Base-by-base conservation (phyloP, 176 grass and related monocot genomes). In the Ensete glaucum region DNA sequence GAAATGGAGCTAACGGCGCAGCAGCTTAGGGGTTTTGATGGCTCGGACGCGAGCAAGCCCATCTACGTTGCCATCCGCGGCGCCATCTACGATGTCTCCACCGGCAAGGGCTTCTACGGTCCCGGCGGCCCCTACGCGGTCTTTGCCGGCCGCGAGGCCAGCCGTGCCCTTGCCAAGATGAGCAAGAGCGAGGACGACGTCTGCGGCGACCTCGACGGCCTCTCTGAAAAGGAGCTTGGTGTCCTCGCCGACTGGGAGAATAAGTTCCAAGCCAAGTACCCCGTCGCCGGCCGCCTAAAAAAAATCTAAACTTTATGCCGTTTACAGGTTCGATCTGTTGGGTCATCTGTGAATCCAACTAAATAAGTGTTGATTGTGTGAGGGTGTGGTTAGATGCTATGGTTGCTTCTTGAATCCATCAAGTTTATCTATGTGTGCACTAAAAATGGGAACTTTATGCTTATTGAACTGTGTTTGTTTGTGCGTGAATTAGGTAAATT, bases 181-280 rank as follows among this genome's bases (percentile, higher is more conserved):
- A 91, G 87, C 83, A 98, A 93, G 86, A 83, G 87, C 26, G 86
- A 73, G 20, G 75, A 29, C 54, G 90, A 93, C 60, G 62, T 89
- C 88, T 86, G 78, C 16, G 87, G 88, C 2, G 78, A 98, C 83
- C 84, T 98, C 71, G 60, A 64, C 2, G 94, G 78, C 23, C 88
- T 98, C 84, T 75, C 84, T 62, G 86, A 98, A 4, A 93, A 98
- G 83, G 94, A 98, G 80, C 82, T 84, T 48, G 88, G 80, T 29
- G 88, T 92, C 57, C 90, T 98, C 49, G 77, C 81, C 20, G 94
- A 98, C 59, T 98, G 94, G 94, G 90, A 93, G 88, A 89, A 82
- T 72, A 98, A 98, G 84, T 98, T 98, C 84, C 82, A 87, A 85
- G 90, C 88, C 71, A 98, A 98, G 81, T 98, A 98, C 80, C 94